Evolutionary conservation across 805 yeast genomes (phyloP).

Genomic region (Metschnikowia amazonensis): DNA sequence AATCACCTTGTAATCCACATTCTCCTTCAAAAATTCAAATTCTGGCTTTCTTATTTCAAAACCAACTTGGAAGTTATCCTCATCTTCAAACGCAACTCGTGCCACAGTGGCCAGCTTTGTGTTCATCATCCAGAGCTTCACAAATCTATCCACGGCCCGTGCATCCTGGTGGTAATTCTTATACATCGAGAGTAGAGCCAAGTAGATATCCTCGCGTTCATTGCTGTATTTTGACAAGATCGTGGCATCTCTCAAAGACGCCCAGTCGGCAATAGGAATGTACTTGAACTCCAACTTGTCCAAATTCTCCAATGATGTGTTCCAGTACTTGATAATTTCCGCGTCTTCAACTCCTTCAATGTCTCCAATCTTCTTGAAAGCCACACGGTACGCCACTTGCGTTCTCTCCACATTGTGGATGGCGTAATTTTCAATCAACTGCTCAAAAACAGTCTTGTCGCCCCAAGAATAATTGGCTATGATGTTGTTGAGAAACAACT

Average conservation of each 20-base stretch:
- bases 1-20: constrained; percentile 25
- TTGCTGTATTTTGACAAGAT: constrained; percentile 40
- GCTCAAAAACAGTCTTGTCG: constrained; percentile 60
- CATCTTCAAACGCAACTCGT: constrained; percentile 21
- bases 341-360: constrained; percentile 47
- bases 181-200: constrained; percentile 20
- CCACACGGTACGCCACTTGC: constrained; percentile 67
- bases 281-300: constrained; percentile 55
- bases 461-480: constrained; percentile 68
- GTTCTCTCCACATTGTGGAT: constrained; percentile 56
- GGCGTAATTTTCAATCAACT: constrained; percentile 56
- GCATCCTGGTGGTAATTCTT: constrained; percentile 40
- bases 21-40: constrained; percentile 25
- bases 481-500: constrained; percentile 76
- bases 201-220: constrained; percentile 33
- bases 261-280: constrained; percentile 83
- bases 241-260: constrained; percentile 76
- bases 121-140: constrained; percentile 29
- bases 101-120: constrained; percentile 22
- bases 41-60: constrained; percentile 22
- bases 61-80: constrained; percentile 15
- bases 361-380: constrained; percentile 68
- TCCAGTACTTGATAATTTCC: constrained; percentile 58
- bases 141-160: constrained; percentile 27
- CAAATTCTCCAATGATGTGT: constrained; percentile 41